A percentile compares a stretch with the other conserved stretches of the same genome.
These are phyloP conservation scores for Pseudonitzschia multiseries DNA, from an alignment of 108 stramenopile genomes.

Conservation along the genomic window DNA sequence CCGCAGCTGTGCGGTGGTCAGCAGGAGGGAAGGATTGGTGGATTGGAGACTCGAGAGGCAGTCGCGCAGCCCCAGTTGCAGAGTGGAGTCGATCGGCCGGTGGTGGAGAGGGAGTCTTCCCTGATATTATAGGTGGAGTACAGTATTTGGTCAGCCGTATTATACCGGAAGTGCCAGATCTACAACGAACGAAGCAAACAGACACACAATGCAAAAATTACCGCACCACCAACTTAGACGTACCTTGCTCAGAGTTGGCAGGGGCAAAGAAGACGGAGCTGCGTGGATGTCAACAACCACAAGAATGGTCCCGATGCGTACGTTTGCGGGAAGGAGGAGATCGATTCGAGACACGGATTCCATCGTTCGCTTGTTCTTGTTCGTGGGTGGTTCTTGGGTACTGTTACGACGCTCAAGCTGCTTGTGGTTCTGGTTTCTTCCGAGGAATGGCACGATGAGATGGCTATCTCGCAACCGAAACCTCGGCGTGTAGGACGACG, in stretches of 20 bases:
- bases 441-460: conserved; percentile 74
- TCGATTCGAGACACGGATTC: conserved; percentile 20
- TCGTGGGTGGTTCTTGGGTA: conserved; percentile 1
- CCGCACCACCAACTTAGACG: no score
- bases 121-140: conserved; percentile 16
- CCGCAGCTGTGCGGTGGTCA: conserved; percentile 68
- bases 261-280: conserved; percentile 65
- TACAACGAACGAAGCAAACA: conserved; percentile 10
- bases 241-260: conserved; percentile 79
- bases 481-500: conserved; percentile 26
- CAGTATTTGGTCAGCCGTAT: not conserved
- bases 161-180: conserved; percentile 2
- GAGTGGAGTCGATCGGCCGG: conserved; percentile 57
- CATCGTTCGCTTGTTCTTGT: conserved; percentile 9
- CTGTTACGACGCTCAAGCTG: conserved; percentile 21
- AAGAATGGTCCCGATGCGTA: conserved; percentile 68
- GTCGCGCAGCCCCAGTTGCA: conserved; percentile 58
- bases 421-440: conserved; percentile 36
- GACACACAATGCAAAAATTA: no score
- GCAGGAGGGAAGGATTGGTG: conserved; percentile 65
- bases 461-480: conserved; percentile 69
- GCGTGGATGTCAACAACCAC: conserved; percentile 73
- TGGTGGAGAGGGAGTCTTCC: conserved; percentile 80
- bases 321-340: conserved; percentile 51
- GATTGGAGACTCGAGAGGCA: conserved; percentile 72